Percentiles rank a stretch among this genome's conserved stretches.
Evolutionary conservation across 495 filamentous ascomycete species (phyloP).

Genomic region (Neohortaea acidophila): DNA sequence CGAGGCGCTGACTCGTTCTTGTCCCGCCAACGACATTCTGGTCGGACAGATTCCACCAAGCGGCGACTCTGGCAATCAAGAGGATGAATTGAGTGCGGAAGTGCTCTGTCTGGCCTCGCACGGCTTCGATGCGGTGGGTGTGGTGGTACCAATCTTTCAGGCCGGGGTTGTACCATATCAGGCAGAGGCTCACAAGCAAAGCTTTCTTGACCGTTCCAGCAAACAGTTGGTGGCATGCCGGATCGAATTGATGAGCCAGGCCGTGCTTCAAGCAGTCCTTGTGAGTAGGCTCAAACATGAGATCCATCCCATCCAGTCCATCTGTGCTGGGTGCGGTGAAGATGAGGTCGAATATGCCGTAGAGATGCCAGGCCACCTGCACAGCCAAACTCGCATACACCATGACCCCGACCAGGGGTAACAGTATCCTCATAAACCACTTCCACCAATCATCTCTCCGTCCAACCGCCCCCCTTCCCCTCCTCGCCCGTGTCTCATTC

Average conservation of each 20-base stretch:
- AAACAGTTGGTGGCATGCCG: constrained; percentile 1
- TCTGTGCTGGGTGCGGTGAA: not conserved
- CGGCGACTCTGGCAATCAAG: constrained; percentile 5
- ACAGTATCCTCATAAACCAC: constrained; percentile 35
- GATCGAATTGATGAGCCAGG: constrained; percentile 1
- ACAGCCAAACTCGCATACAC: constrained; percentile 29
- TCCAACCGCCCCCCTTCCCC: constrained; percentile 28
- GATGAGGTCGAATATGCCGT: constrained; percentile 2
- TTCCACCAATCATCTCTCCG: constrained; percentile 29
- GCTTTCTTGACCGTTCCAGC: constrained; percentile 4
- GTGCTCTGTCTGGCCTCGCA: constrained; percentile 11
- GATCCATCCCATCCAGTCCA: not conserved
- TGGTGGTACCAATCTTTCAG: constrained; percentile 15
- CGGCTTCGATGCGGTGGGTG: constrained; percentile 10
- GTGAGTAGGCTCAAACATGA: constrained; percentile 3
- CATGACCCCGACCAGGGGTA: constrained; percentile 36
- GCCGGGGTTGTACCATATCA: constrained; percentile 16
- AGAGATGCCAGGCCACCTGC: constrained; percentile 14
- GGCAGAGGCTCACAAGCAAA: constrained; percentile 1
- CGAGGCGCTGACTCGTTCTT: constrained; percentile 5
- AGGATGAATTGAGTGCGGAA: constrained; percentile 10
- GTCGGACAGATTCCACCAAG: constrained; percentile 7
- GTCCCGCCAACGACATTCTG: not conserved
- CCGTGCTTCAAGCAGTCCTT: constrained; percentile 3
- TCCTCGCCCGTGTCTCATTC: constrained; percentile 40